These are phyloP conservation scores for Stachybotrys chartarum DNA, from an alignment of 2,329 filamentous ascomycete species.

Conservation along the genomic window DNA sequence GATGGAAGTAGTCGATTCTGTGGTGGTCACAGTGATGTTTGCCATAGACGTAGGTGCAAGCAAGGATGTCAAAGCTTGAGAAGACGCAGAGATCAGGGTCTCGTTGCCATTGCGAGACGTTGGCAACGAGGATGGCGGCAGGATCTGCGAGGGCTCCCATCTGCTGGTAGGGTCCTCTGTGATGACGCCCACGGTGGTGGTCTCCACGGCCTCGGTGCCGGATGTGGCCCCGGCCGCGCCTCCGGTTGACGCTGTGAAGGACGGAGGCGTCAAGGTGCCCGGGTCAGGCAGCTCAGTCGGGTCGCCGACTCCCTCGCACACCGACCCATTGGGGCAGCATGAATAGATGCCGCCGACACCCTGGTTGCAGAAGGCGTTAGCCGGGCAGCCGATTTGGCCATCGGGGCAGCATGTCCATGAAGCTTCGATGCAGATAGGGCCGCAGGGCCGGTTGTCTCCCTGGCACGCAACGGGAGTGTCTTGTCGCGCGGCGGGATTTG, in stretches of 20 bases:
- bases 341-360: slow-evolving; percentile 16
- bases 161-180: background rate
- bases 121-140: background rate
- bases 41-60: background rate
- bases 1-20: background rate
- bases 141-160: background rate
- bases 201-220: background rate
- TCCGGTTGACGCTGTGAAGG: slow-evolving; percentile 3
- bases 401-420: slow-evolving; percentile 22
- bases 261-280: slow-evolving; percentile 2
- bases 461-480: slow-evolving; percentile 13
- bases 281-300: slow-evolving; percentile 6
- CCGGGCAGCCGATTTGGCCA: slow-evolving; percentile 16
- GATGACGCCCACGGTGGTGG: background rate
- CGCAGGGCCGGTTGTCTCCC: slow-evolving; percentile 16
- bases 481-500: slow-evolving; percentile 12
- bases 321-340: slow-evolving; percentile 20
- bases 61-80: background rate
- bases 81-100: background rate
- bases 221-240: background rate
- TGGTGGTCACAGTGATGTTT: background rate
- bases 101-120: background rate
- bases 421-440: slow-evolving; percentile 17
- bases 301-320: slow-evolving; percentile 18
- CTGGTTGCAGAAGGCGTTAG: slow-evolving; percentile 13